Conservation (phyloP, 1,139 yeast species). For the Protomyces macrosporus region DNA sequence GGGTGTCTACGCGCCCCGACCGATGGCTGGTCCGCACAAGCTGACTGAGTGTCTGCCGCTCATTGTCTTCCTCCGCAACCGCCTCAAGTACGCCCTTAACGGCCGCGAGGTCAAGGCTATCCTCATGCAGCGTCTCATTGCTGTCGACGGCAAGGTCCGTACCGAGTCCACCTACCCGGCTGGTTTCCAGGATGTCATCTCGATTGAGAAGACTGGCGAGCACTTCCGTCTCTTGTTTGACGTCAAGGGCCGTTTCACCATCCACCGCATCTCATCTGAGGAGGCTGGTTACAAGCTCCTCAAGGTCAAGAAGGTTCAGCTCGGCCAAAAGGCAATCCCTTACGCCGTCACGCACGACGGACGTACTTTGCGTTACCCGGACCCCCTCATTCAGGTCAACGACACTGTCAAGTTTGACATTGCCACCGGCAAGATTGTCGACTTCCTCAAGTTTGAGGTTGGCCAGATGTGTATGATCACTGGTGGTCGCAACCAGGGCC, state of each 20-base stretch:
- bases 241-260: conserved; percentile 97
- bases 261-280: conserved; percentile 98
- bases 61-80: conserved; percentile 97
- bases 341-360: conserved; percentile 99
- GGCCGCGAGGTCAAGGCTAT: conserved; percentile 99
- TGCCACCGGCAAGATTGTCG: conserved; percentile 90
- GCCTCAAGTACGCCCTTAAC: conserved; percentile 98
- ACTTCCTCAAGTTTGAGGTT: conserved; percentile 88
- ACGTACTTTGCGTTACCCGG: conserved; percentile 99
- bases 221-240: conserved; percentile 98
- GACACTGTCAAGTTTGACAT: conserved; percentile 96
- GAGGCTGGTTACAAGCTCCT: conserved; percentile 97
- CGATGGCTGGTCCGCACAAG: conserved; percentile 99
- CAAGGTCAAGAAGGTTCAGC: conserved; percentile 94
- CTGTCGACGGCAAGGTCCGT: conserved; percentile 99
- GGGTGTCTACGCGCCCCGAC: conserved; percentile 99
- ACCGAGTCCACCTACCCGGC: conserved; percentile 98
- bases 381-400: conserved; percentile 90
- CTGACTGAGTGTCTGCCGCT: conserved; percentile 98
- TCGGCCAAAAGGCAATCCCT: conserved; percentile 97
- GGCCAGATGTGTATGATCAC: conserved; percentile 97
- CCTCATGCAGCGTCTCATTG: conserved; percentile 98
- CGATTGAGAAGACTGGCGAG: conserved; percentile 97
- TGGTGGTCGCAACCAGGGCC: conserved; percentile 99
- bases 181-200: conserved; percentile 98